These are phyloP conservation scores for Plasmodium vivax DNA, from an alignment of 169 alveolate species.

Conservation along the genomic window DNA sequence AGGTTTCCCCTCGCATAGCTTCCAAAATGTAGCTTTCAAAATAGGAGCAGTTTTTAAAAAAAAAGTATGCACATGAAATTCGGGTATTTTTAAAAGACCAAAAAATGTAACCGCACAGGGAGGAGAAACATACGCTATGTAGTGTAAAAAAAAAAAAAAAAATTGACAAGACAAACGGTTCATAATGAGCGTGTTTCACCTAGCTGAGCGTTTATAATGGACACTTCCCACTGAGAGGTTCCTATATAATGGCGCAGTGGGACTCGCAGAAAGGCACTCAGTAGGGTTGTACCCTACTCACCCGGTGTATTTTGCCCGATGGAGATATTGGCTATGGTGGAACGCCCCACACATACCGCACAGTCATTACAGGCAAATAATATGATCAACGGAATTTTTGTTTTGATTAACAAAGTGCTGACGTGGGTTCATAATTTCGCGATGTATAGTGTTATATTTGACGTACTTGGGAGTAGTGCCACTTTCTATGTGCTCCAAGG, in stretches of 20 bases:
- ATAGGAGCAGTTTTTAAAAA: not conserved
- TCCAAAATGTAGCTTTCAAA: not conserved
- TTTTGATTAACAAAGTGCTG: conserved; percentile 30
- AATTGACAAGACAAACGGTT: not conserved
- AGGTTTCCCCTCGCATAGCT: not conserved
- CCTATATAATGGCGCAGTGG: not conserved
- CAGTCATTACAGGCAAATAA: conserved; percentile 31
- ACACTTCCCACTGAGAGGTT: not conserved
- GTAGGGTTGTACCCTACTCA: not conserved
- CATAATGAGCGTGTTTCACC: not conserved
- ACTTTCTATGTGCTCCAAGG: conserved; percentile 26
- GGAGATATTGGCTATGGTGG: not conserved
- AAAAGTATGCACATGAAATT: not conserved
- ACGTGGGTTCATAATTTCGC: conserved; percentile 70
- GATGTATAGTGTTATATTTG: conserved; percentile 58
- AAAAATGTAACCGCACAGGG: not conserved
- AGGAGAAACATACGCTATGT: not conserved
- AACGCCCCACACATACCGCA: not conserved
- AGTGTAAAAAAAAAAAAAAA: not conserved
- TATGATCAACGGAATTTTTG: conserved; percentile 56
- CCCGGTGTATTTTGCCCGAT: not conserved
- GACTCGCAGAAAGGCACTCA: not conserved
- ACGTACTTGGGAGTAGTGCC: conserved; percentile 42
- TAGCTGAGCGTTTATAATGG: not conserved
- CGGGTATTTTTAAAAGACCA: not conserved